Base-by-base conservation (phyloP, 2,329 filamentous ascomycete genomes). In the Purpureocillium takamizusanense region DNA sequence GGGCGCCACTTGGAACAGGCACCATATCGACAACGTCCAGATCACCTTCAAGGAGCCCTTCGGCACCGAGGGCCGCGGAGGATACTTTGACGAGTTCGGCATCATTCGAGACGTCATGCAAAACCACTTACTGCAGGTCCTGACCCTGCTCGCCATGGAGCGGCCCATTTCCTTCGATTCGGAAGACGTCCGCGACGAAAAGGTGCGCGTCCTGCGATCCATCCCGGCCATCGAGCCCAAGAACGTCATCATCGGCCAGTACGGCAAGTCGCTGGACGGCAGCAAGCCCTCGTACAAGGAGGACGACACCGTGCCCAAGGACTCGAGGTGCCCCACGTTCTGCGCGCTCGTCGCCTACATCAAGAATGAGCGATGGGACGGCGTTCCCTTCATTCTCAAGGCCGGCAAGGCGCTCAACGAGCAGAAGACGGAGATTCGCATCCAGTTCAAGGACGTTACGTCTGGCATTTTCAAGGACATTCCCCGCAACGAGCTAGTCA, bases 91-190 rank as follows among this genome's bases (percentile, higher is more conserved):
- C 59, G 92, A 98, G 69, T 98, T 98, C 55, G 94, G 92, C 57
- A 98, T 98, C 63, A 88, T 98, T 56, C 88, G 94, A 60, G 94
- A 98, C 71, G 92, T 98, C 51, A 97, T 98, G 92, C 92, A 98
- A 70, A 98, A 98, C 74, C 92, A 98, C 67, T 70, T 98, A 55
- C 79, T 98, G 40, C 92, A 98, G 66, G 89, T 98, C 15, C 73
- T 98, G 50, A 98, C 92, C 13, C 78, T 98, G 40, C 78, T 98
- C 48, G 87, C 92, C 44, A 98, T 98, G 92, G 92, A 98, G 70
- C 80, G 92, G 46, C 92, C 92, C 41, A 92, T 98, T 58, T 97
- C 90, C 10, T 98, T 98, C 74, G 95, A 92, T 31, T 79, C 92
- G 28, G 92, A 98, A 67, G 92, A 98, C 56, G 94, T 98, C 51